phyloP scores from a whole-genome alignment of 495 filamentous ascomycete genomes.

The Podospora bellae-mahoneyi region DNA sequence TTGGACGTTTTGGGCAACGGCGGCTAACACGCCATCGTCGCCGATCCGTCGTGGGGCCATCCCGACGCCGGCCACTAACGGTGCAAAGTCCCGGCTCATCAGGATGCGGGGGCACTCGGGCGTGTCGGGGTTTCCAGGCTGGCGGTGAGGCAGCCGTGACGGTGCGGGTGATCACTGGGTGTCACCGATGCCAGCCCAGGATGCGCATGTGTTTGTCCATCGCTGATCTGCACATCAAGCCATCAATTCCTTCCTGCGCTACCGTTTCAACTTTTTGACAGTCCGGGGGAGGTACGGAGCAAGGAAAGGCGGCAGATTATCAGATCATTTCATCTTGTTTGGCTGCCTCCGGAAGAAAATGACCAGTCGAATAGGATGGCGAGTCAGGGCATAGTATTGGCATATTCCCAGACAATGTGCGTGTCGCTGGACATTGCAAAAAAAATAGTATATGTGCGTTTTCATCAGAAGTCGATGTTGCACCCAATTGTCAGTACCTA shows the following conservation, averaged over 20 bases:
- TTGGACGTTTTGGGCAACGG: constrained; percentile 13
- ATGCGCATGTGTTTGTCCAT: background rate
- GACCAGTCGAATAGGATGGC: background rate
- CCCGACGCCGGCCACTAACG: constrained; percentile 11
- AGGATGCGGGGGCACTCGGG: constrained; percentile 3
- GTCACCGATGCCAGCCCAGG: background rate
- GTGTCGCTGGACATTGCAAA: background rate
- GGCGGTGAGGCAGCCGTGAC: constrained; percentile 1
- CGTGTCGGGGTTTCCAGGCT: background rate
- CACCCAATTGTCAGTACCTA: background rate
- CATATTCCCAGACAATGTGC: background rate
- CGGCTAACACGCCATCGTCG: constrained; percentile 21
- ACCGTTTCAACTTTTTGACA: constrained; percentile 15
- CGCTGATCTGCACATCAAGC: constrained; percentile 9
- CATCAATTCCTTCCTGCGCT: constrained; percentile 3
- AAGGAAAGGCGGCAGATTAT: background rate
- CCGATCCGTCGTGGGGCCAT: constrained; percentile 19
- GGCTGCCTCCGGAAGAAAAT: background rate
- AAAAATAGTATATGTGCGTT: background rate
- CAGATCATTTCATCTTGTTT: background rate
- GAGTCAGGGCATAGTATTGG: background rate
- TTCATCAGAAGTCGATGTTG: background rate
- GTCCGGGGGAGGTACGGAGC: background rate
- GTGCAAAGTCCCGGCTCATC: background rate
- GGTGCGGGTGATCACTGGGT: background rate